Base-by-base conservation (phyloP, 225 moss, liverwort and hornwort species). In the Pseudoscleropodium purum region DNA sequence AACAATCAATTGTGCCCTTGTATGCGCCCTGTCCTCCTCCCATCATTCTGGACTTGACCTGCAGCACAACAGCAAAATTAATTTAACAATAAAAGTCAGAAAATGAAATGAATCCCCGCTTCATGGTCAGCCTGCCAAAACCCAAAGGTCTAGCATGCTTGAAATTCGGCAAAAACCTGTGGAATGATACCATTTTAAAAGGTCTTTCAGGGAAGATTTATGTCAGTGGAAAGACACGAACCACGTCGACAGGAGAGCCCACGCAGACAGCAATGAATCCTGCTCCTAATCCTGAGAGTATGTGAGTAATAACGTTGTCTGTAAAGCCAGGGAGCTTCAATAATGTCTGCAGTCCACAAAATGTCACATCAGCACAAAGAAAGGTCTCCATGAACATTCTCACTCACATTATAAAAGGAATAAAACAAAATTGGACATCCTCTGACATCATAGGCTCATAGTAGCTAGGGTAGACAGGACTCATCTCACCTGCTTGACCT, bases 31-130 rank as follows among this genome's bases (percentile, higher is more conserved):
- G 87, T 88, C 96, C 91, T 87, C 96, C 91, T 88, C 96, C 95
- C 90, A 97, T 97, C 97, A 99, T 97, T 92, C 99, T 95, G 73
- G 99, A 99, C 90, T 99, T 99, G 78, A 99, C 99, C 99, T 99
- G 94, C 92, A 95, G 94, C 93, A 95, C 75, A 89, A 77, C 68
- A 66, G 70, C 33, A 59, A 56, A 59, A 23, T 39, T 47, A 18
- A 75, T 82, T 81, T 59, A 24, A 63, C n/a, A 7, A 63, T 26
- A 67, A 15, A 16, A 57, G 47, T 67, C 25, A 20, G 25, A 49
- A 30, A 51, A 72, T 47, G 12, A 81, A 49, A 82, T 75, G 39
- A 33, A 87, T 30, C 5, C 34, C 18, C n/a, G 31, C 23, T 82
- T 65, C 51, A 90, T 30, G 70, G 33, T n/a, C 19, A 67, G 18